A percentile compares a stretch with the other conserved stretches of the same genome.
phyloP scores from a whole-genome alignment of 495 filamentous ascomycete species.

The Aspergillus bertholletiae region DNA sequence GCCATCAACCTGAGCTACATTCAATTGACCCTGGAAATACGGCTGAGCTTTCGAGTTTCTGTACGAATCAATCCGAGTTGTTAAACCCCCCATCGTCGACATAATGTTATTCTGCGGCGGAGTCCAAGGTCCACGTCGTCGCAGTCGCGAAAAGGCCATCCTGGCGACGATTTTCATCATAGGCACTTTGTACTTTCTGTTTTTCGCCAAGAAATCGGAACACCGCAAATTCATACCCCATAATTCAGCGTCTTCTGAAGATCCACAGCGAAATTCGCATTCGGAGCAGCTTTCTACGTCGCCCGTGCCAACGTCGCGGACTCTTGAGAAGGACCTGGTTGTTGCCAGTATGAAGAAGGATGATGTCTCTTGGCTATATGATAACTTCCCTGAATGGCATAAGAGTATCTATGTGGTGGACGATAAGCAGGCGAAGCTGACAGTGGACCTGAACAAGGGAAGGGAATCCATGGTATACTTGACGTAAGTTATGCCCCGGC shows the following conservation, averaged over 20 bases:
- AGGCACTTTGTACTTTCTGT: conserved; percentile 37
- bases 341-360: conserved; percentile 51
- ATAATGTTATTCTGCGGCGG: conserved; percentile 40
- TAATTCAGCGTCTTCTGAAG: conserved; percentile 13
- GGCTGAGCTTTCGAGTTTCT: background rate
- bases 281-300: conserved; percentile 26
- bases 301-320: conserved; percentile 6
- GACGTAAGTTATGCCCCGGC: conserved; percentile 43
- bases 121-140: conserved; percentile 37
- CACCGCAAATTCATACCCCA: conserved; percentile 16
- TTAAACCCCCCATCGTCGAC: background rate
- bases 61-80: background rate
- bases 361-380: conserved; percentile 53
- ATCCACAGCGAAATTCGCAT: conserved; percentile 17
- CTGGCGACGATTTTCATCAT: conserved; percentile 39
- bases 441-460: conserved; percentile 50
- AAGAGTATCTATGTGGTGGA: conserved; percentile 53
- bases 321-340: conserved; percentile 47
- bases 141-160: conserved; percentile 40
- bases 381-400: conserved; percentile 45
- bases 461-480: conserved; percentile 58
- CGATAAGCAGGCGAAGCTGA: conserved; percentile 41
- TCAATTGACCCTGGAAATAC: background rate
- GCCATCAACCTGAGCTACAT: background rate
- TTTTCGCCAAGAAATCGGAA: conserved; percentile 28